Percentiles rank a stretch among this genome's conserved stretches.
Evolutionary conservation across 2,329 filamentous ascomycete species (phyloP).

Genomic region (Exophiala sp.): DNA sequence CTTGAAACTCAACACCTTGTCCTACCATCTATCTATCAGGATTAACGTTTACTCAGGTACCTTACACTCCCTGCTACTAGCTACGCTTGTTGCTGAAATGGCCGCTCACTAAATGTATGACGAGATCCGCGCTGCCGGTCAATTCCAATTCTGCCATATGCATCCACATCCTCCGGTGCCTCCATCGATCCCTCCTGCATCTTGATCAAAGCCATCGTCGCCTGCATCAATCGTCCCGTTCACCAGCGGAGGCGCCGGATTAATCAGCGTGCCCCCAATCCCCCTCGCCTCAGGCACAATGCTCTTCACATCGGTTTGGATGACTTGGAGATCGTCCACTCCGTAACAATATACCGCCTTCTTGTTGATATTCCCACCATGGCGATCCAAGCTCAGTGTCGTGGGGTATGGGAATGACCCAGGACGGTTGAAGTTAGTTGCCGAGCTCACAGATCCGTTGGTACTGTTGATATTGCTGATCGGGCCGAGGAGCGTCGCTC

Average conservation of each 20-base stretch:
- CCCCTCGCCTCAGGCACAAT: conserved; percentile 49
- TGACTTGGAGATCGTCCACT: conserved; percentile 45
- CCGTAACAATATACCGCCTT: conserved; percentile 59
- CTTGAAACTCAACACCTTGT: no score
- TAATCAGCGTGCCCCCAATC: conserved; percentile 48
- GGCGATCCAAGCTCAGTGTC: conserved; percentile 55
- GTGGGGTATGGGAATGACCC: conserved; percentile 58
- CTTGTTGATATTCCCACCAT: conserved; percentile 49
- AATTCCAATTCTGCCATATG: conserved; percentile 51
- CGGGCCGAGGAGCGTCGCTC: conserved; percentile 29
- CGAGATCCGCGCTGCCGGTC: no score
- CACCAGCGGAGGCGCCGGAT: conserved; percentile 45
- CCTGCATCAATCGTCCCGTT: conserved; percentile 25
- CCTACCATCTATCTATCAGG: no score
- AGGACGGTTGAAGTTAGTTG: conserved; percentile 46
- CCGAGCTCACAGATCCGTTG: conserved; percentile 30
- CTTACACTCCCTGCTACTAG: no score
- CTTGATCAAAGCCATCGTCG: conserved; percentile 25
- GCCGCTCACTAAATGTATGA: no score
- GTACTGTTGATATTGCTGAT: conserved; percentile 17
- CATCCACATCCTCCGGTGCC: conserved; percentile 56
- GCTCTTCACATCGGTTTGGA: conserved; percentile 41
- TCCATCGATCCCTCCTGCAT: conserved; percentile 50
- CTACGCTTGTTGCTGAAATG: no score
- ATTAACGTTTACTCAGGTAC: no score